Base-by-base conservation (phyloP, 495 filamentous ascomycete genomes). In the Penicillium flavigenum region DNA sequence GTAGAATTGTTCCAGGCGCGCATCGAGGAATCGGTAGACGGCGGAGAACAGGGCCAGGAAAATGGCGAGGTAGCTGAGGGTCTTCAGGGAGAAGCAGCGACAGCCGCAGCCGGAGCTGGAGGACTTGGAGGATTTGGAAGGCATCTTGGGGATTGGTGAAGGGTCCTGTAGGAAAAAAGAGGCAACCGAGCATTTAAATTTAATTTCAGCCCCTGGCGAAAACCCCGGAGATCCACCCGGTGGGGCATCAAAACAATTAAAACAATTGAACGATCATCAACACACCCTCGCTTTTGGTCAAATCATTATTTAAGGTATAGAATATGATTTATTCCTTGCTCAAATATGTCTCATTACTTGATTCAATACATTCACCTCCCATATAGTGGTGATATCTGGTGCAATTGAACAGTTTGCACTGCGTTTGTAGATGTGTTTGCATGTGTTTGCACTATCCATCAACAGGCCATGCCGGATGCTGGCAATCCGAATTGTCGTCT, bases 1-100 rank as follows among this genome's bases (percentile, higher is more conserved):
- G 80, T 90, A 93, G 79, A 91, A 88, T 51, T 73, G 79, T 49
- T 88, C 81, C 26, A 92, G 80, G 64, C 86, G 82, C 50, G 83
- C 76, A 66, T 92, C 86, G 54, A 91, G 64, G 62, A 80, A 77
- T 76, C 80, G 84, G 70, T 81, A 80, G 39, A 89, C 57, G 41
- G 83, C 79, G 2, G 83, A 70, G 49, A 89, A 71, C 5, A 85
- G 58, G 50, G 80, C 86, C 49, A 88, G 59, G 49, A 89, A 62
- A 63, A 88, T 67, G 63, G 83, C 81, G 57, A 89, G 62, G 66
- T 83, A 63, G 63, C 78, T 83, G 63, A 88, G 72, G 41, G 49
- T 64, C 47, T 68, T 70, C 59, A 74, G 26, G 32, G 66, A 61
- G 47, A 61, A 67, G 61, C 63, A 67, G 55, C 66, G 41, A 43